Percentiles rank a stretch among this genome's conserved stretches.
phyloP scores from a whole-genome alignment of 169 alveolate species.

The Eimeria necatrix region DNA sequence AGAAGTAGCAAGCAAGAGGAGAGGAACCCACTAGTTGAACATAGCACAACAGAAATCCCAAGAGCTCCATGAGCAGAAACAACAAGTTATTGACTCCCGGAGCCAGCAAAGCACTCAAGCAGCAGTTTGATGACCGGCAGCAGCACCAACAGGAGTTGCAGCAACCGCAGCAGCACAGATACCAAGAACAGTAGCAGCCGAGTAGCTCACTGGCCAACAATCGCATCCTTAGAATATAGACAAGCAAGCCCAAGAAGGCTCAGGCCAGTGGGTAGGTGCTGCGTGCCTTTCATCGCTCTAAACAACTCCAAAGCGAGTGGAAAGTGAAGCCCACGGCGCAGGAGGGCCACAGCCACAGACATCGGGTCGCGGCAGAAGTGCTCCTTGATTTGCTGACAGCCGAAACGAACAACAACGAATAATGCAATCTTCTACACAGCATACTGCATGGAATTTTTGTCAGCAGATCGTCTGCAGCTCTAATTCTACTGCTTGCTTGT shows the following conservation, averaged over 20 bases:
- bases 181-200: neutral
- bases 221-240: neutral
- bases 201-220: slow-evolving; percentile 65
- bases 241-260: slow-evolving; percentile 74
- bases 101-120: neutral
- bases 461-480: too few relatives aligned
- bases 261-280: slow-evolving; percentile 76
- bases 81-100: neutral
- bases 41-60: too few relatives aligned
- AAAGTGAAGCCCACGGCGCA: slow-evolving; percentile 56
- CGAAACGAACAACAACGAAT: neutral
- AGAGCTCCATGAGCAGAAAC: neutral
- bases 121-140: neutral
- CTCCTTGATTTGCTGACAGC: slow-evolving; percentile 37
- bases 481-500: too few relatives aligned
- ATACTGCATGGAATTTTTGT: too few relatives aligned
- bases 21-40: too few relatives aligned
- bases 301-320: slow-evolving; percentile 66
- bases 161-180: neutral
- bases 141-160: neutral
- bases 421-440: neutral
- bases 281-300: slow-evolving; percentile 22
- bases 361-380: slow-evolving; percentile 64
- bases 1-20: neutral
- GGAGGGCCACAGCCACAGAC: slow-evolving; percentile 64